A percentile compares a stretch with the other conserved stretches of the same genome.
phyloP scores from a whole-genome alignment of 2,329 filamentous ascomycete genomes.

The Diaporthe longicolla region DNA sequence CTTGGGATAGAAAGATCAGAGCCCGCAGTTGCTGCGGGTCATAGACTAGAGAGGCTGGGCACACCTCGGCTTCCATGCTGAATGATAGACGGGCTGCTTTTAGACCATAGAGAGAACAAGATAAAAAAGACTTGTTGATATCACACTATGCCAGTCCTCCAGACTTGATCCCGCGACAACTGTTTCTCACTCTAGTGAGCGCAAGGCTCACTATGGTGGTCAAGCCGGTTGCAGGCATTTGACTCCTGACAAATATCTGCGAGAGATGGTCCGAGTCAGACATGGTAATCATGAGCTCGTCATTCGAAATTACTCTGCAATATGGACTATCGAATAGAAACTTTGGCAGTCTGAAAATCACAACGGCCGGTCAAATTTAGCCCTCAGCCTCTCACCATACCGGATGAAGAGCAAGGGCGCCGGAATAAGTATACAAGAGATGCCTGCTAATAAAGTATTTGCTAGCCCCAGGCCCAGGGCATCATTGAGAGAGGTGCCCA shows the following conservation, averaged over 20 bases:
- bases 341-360: neutral
- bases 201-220: neutral
- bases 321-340: neutral
- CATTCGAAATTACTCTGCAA: neutral
- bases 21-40: constrained; percentile 9
- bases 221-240: no score
- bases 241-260: no score
- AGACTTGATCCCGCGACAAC: no score
- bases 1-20: constrained; percentile 13
- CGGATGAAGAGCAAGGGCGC: constrained; percentile 12
- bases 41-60: neutral
- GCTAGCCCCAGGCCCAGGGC: constrained; percentile 10
- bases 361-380: neutral
- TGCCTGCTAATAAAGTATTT: constrained; percentile 24
- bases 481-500: constrained; percentile 3
- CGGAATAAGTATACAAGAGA: neutral
- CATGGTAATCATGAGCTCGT: neutral
- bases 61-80: constrained; percentile 7
- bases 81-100: constrained; percentile 28
- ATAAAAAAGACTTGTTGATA: constrained; percentile 8
- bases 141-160: neutral
- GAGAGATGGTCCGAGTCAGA: no score
- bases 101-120: constrained; percentile 24
- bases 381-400: constrained; percentile 10
- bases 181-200: no score